Evolutionary conservation across 306 rosid genomes (phyloP), one percentile per base, ranked within the genome.

Genomic region (Vigna nakashimae): DNA sequence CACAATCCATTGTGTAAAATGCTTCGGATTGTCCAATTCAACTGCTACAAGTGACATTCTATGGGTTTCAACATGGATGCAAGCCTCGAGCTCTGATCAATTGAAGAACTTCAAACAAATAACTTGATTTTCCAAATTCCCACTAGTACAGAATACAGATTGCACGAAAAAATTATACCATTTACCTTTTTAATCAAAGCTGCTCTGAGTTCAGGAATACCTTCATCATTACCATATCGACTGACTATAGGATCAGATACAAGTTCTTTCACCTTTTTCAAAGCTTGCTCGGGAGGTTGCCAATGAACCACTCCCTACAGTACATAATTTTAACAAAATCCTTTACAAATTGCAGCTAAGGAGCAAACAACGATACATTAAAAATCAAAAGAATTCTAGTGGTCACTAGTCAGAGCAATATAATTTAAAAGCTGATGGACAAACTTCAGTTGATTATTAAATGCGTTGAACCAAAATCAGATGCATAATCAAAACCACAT

Each of bases 221-320:
- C 99, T 83, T 95, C 99, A 79, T 95, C 99, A 12, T 80, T 84
- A 70, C 99, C 99, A 67, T 95, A 95, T 56, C 92, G 89, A 81
- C 97, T 93, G 81, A 93, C 73, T 62, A 91, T 79, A 79, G 99
- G 98, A 55, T 95, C 98, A 78, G 76, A 83, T 20, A 95, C 93
- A 59, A 91, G 96, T 65, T 95, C 96, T 82, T 78, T 89, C 70
- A 85, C 98, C 90, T 82, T 95, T 13, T 89, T 86, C 86, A 95
- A 60, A 13, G 99, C 99, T 81, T 87, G 78, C 77, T 87, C 77
- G 8, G 99, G 99, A 56, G 99, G 99, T 81, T 89, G 93, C 99
- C 99, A 95, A 76, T 95, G 73, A 76, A 95, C 99, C 65, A 92
- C 97, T 26, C 99, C 99, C 99, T 95, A 62, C 43, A 86, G 69